Percentiles rank a stretch among this genome's conserved stretches.
These are phyloP conservation scores for Gossypium australe DNA, from an alignment of 345 rosid genomes.

Conservation along the genomic window DNA sequence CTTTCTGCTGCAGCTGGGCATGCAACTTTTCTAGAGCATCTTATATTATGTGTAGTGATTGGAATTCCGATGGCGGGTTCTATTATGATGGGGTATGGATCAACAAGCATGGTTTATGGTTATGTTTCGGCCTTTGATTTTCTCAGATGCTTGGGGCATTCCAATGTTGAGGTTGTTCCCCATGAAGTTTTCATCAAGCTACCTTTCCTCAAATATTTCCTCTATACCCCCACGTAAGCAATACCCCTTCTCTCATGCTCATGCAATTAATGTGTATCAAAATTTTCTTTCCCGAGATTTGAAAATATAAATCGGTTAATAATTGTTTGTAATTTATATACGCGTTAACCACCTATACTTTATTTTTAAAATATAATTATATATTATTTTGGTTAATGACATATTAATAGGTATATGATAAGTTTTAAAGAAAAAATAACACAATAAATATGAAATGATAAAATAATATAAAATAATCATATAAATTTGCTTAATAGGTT, in stretches of 20 bases:
- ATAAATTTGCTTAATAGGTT: no score
- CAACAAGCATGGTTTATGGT: constrained; percentile 46
- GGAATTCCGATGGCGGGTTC: constrained; percentile 74
- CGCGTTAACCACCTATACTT: no score
- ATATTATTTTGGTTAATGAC: no score
- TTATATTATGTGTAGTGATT: constrained; percentile 35
- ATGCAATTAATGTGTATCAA: constrained; percentile 1
- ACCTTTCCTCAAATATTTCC: constrained; percentile 62
- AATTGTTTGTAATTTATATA: no score
- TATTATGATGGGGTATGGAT: constrained; percentile 61
- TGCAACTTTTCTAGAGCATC: constrained; percentile 70
- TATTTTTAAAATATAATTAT: no score
- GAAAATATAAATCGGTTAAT: no score
- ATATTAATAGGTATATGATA: no score
- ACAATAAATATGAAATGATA: no score
- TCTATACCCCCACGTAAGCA: constrained; percentile 90
- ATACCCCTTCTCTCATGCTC: not conserved
- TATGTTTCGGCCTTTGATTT: constrained; percentile 64
- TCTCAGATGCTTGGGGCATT: constrained; percentile 77
- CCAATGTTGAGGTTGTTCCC: constrained; percentile 74
- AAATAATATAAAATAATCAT: no score
- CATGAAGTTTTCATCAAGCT: constrained; percentile 43
- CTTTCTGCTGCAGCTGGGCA: constrained; percentile 45
- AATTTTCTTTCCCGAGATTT: not conserved
- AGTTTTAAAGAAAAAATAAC: no score